phyloP scores from a whole-genome alignment of 768 basidiomycete species.

The Glaciozyma martinii region DNA sequence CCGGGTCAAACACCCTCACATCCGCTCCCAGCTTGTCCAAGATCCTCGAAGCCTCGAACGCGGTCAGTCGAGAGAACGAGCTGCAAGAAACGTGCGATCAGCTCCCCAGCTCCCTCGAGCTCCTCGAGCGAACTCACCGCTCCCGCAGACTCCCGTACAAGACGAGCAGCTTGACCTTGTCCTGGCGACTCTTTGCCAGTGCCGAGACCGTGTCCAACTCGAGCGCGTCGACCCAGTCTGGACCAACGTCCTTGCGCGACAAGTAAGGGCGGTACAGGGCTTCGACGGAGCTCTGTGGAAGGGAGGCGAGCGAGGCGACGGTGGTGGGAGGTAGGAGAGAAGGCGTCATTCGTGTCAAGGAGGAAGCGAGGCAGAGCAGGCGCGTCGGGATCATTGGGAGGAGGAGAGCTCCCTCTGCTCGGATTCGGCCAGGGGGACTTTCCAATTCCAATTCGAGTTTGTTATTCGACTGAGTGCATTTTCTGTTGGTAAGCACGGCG shows the following conservation, averaged over 20 bases:
- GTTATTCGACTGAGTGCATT: too few species aligned
- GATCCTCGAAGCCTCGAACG: conserved; percentile 38
- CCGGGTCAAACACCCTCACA: conserved; percentile 38
- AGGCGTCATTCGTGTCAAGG: too few species aligned
- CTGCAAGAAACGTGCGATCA: conserved; percentile 16
- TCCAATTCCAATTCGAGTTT: too few species aligned
- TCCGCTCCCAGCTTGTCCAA: conserved; percentile 37
- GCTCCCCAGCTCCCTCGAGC: background rate
- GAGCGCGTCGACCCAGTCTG: conserved; percentile 35
- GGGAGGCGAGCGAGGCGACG: too few species aligned
- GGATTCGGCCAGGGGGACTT: too few species aligned
- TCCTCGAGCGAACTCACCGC: conserved; percentile 27
- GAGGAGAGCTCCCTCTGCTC: too few species aligned
- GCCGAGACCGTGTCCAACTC: conserved; percentile 34
- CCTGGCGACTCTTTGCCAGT: conserved; percentile 9
- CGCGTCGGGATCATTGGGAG: too few species aligned
- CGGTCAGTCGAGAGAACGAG: conserved; percentile 39
- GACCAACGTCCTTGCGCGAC: conserved; percentile 5
- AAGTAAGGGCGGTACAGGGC: conserved; percentile 13
- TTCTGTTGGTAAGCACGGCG: too few species aligned
- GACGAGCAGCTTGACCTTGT: conserved; percentile 33
- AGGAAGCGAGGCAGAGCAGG: too few species aligned
- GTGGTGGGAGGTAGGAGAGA: too few species aligned
- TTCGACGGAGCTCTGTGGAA: background rate
- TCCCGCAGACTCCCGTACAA: conserved; percentile 39